Evolutionary conservation across 257 asterid species (phyloP), one percentile per base, ranked within the genome.

Genomic region (Lycium barbarum): DNA sequence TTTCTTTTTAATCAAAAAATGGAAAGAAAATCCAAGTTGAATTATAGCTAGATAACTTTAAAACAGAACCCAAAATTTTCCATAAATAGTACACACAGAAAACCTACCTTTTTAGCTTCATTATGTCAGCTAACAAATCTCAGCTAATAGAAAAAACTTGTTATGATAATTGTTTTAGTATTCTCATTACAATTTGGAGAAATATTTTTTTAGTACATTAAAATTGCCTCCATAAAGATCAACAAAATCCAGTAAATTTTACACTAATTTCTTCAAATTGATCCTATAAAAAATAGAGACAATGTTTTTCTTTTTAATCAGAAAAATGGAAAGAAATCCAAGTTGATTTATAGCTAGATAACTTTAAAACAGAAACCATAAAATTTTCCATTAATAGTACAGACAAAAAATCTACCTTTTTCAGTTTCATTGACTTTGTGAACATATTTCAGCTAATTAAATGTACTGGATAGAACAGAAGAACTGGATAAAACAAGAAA

Each of bases 61-160:
- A 11, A 65, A 65, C 17, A 26, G 1, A 26, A 26, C 2, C 15
- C 61, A 74, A 11, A 47, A 20, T 4, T 47, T 47, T 22, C 63
- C 82, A 76, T 10, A 76, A 26, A 51, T 12, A 76, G 45, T 6
- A 49, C 2, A 1, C 13, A 0, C 8, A 13, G 1, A 47, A 47
- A 73, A 47, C 10, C 9, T 2, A 72, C 38, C 43, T 71, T 71
- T 4, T 15, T 9, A 71, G 15, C 18, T 45, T 20, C 55, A 18
- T 40, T 4, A 40, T 15, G 6, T 43, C 18, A 4, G 9, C n/a
- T 0, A 45, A n/a, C 38, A 72, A 45, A 2, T 45, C 58, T 18
- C 54, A 72, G 58, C 58, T n/a, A 45, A 36, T 63, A 55, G 86
- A 85, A 54, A 9, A 14, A 83, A 26, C 33, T 26, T 26, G 33